Evolutionary conservation across 352 stramenopile genomes (phyloP), one percentile per base, ranked within the genome.

Genomic region (Phytophthora kernoviae): DNA sequence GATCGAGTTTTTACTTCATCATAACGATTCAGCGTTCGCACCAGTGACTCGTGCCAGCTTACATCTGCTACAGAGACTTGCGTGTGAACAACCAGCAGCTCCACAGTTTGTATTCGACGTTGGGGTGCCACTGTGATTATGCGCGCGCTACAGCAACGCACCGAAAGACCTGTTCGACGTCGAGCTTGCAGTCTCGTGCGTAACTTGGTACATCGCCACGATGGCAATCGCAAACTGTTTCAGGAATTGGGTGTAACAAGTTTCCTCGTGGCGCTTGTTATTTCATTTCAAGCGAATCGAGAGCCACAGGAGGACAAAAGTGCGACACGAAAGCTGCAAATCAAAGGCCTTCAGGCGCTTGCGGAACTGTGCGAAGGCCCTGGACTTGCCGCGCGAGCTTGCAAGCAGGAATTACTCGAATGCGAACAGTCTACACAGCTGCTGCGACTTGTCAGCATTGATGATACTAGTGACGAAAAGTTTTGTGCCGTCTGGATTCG

Each of bases 351-450:
- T 9, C 58, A 89, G 26, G 79, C 79, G 4, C 56, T 91, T 33
- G 62, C 70, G n/a, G 77, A 69, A 4, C 60, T 93, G 22, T 79
- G 70, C 30, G 54, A 68, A 12, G 81, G 79, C 3, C 41, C 56
- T 15, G 75, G 32, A 0, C 0, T 46, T 2, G 58, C 54, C 4
- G 64, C 79, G 9, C 83, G 73, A 48, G 41, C 61, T 1, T 81
- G 68, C 46, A 93, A 92, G 43, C 73, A 73, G 18, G 81, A 92
- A 20, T 47, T 83, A 10, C 40, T 92, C 2, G 79, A 91, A 24
- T 87, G 71, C 11, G 75, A 87, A 0, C 58, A 75, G 30, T 78
- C 78, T 9, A 15, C 46, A 18, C 52, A 70, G 14, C 54, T 93
- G 7, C 37, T 86, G 4, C 41, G 49, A 0, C 44, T 91, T 37